A percentile compares a stretch with the other conserved stretches of the same genome.
These are phyloP conservation scores for Antarctomyces pellizariae DNA, from an alignment of 495 filamentous ascomycete species.

Conservation along the genomic window DNA sequence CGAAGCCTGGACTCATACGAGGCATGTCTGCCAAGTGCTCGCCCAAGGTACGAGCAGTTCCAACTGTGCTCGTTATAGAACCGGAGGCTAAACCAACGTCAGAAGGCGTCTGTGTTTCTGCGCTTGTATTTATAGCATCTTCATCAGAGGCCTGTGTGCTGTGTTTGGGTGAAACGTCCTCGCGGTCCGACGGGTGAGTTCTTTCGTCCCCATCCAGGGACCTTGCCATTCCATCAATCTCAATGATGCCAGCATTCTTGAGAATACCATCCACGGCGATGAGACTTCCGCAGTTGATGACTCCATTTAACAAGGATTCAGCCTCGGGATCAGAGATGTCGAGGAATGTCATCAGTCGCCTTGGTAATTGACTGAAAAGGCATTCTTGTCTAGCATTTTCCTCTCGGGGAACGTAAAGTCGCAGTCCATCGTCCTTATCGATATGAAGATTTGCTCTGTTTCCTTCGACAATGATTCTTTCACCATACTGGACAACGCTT, in stretches of 20 bases:
- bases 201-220: conserved; percentile 1
- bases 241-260: background rate
- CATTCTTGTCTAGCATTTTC: conserved; percentile 13
- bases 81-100: too few relatives aligned
- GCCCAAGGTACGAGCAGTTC: too few relatives aligned
- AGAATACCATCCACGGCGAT: conserved; percentile 7
- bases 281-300: conserved; percentile 3
- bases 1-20: too few relatives aligned
- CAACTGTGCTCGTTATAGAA: too few relatives aligned
- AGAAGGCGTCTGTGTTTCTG: too few relatives aligned
- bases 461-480: conserved; percentile 8
- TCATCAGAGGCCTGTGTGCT: too few relatives aligned
- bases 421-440: conserved; percentile 12
- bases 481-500: conserved; percentile 11
- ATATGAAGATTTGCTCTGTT: conserved; percentile 14
- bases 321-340: conserved; percentile 15
- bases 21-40: too few relatives aligned
- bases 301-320: conserved; percentile 4
- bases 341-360: conserved; percentile 13
- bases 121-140: too few relatives aligned
- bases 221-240: background rate
- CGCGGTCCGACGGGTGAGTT: conserved; percentile 3
- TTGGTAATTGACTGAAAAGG: conserved; percentile 14
- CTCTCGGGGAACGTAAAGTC: conserved; percentile 18
- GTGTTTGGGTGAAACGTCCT: too few relatives aligned